Percentiles rank a stretch among this genome's conserved stretches.
These are phyloP conservation scores for Fusarium papillatum DNA, from an alignment of 2,329 filamentous ascomycete genomes.

Conservation along the genomic window DNA sequence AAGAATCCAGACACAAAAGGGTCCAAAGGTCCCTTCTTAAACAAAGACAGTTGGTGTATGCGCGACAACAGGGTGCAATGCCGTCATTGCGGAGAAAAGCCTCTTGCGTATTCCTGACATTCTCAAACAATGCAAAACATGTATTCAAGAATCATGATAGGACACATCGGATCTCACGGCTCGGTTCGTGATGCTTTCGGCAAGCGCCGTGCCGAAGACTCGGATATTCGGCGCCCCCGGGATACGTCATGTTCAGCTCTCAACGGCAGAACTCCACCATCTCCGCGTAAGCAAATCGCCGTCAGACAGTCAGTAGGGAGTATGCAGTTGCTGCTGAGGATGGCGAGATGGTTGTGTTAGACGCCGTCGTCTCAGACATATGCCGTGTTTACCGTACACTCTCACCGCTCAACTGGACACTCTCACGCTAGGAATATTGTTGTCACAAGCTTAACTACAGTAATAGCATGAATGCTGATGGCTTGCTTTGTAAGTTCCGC, in stretches of 20 bases:
- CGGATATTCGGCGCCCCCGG: slow-evolving; percentile 34
- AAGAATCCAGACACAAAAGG: slow-evolving; percentile 10
- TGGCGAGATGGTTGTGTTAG: neutral
- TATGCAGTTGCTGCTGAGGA: neutral
- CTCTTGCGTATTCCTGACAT: slow-evolving; percentile 4
- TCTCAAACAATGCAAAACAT: neutral
- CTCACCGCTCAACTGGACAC: neutral
- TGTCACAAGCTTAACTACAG: neutral
- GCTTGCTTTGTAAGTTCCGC: neutral
- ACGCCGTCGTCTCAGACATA: neutral
- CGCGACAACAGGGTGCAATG: neutral
- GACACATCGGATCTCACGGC: slow-evolving; percentile 35
- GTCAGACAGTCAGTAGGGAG: neutral
- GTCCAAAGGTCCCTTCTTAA: neutral
- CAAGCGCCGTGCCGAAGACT: slow-evolving; percentile 25
- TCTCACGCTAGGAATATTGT: too few relatives aligned
- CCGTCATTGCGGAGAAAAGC: slow-evolving; percentile 9
- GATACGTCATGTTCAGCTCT: slow-evolving; percentile 18
- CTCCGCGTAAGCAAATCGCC: neutral
- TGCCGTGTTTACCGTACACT: slow-evolving; percentile 24
- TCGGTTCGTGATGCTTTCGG: slow-evolving; percentile 29
- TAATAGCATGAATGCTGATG: neutral
- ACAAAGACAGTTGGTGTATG: neutral
- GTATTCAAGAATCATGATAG: neutral
- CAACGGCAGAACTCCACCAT: slow-evolving; percentile 14